Conservation (phyloP, 495 filamentous ascomycete genomes). For the Neurospora sp. region DNA sequence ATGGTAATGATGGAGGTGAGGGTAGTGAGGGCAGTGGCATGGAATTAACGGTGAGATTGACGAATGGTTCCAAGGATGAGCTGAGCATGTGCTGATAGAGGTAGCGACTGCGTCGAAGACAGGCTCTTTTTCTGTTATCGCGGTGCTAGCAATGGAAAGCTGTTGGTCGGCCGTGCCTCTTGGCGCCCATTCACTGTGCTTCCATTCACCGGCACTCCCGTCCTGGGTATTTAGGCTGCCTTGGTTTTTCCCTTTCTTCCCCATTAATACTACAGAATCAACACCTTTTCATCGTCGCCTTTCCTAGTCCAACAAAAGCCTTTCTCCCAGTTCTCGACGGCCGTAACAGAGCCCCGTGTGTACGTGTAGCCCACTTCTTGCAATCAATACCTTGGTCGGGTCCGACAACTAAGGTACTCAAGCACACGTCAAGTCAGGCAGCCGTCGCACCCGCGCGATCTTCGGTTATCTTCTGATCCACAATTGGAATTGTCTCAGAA, state of each 20-base stretch:
- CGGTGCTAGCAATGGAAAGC: no score
- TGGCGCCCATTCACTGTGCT: no score
- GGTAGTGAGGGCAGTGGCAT: not conserved
- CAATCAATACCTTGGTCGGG: not conserved
- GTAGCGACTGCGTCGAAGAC: not conserved
- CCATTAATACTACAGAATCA: no score
- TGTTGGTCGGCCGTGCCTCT: no score
- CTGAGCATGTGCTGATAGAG: not conserved
- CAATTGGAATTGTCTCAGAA: not conserved
- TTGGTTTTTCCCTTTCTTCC: no score
- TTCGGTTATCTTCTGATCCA: not conserved
- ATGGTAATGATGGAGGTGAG: not conserved
- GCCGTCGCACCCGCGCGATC: not conserved
- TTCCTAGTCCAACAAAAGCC: no score
- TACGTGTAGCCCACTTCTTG: not conserved
- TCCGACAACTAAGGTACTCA: not conserved
- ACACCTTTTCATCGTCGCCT: no score
- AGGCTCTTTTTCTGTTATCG: no score
- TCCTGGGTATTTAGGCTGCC: no score
- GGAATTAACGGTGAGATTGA: not conserved
- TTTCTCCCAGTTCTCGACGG: not conserved
- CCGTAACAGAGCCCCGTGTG: not conserved
- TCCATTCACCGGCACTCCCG: no score
- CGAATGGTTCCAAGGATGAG: not conserved
- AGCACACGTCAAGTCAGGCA: not conserved